Conservation (phyloP, 345 rosid genomes). For the Hevea brasiliensis region DNA sequence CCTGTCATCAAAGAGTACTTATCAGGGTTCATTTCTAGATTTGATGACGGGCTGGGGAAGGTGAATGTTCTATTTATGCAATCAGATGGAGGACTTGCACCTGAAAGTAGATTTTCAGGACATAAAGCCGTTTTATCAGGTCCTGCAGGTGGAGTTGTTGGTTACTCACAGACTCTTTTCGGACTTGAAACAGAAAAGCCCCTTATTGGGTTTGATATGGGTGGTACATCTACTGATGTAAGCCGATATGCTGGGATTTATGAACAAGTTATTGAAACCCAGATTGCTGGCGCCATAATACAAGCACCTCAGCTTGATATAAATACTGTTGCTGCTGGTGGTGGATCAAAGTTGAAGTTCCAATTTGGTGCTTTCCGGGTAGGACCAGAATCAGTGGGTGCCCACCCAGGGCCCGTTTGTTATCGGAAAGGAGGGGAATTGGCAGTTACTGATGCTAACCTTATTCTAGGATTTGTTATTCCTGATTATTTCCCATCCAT, state of each 20-base stretch:
- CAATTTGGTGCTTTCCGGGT: constrained; percentile 90
- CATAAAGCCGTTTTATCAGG: constrained; percentile 97
- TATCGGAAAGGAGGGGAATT: constrained; percentile 90
- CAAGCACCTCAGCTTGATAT: constrained; percentile 99
- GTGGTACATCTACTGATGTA: constrained; percentile 96
- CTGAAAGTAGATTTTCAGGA: constrained; percentile 88
- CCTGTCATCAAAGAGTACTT: constrained; percentile 91
- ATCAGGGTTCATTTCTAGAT: constrained; percentile 83
- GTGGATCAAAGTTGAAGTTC: constrained; percentile 92
- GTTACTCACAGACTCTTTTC: constrained; percentile 89
- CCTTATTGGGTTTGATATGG: constrained; percentile 98
- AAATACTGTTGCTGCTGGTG: constrained; percentile 97
- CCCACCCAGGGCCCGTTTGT: constrained; percentile 98
- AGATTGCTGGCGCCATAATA: constrained; percentile 92
- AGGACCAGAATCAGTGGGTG: constrained; percentile 97
- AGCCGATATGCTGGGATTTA: constrained; percentile 96
- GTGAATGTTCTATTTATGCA: constrained; percentile 95
- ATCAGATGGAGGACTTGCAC: constrained; percentile 98
- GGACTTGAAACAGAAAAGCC: constrained; percentile 91
- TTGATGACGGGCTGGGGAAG: constrained; percentile 70
- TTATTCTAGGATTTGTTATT: constrained; percentile 82
- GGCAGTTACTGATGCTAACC: constrained; percentile 93
- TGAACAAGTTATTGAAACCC: constrained; percentile 96
- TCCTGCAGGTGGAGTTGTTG: constrained; percentile 99
- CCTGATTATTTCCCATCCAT: constrained; percentile 95